Percentiles rank a stretch among this genome's conserved stretches.
These are phyloP conservation scores for Chalciporus chontae DNA, from an alignment of 768 basidiomycete species.

Conservation along the genomic window DNA sequence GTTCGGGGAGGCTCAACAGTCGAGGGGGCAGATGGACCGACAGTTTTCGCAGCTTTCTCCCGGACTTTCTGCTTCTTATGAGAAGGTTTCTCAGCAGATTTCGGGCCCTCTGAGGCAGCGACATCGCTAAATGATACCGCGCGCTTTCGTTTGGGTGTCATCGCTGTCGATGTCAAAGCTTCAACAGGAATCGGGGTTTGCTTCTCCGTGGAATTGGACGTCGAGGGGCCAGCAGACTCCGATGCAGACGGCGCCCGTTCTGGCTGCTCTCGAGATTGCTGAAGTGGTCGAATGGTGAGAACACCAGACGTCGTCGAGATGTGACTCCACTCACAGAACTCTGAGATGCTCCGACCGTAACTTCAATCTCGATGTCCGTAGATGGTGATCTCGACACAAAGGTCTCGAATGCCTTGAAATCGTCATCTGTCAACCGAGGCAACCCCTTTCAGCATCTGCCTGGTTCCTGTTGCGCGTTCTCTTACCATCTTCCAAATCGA, in stretches of 20 bases:
- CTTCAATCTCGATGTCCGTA: constrained; percentile 38
- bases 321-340: background rate
- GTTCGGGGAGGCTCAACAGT: background rate
- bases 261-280: background rate
- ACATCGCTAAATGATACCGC: constrained; percentile 15
- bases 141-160: constrained; percentile 23
- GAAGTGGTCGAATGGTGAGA: background rate
- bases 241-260: too few relatives aligned
- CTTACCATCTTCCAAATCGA: constrained; percentile 78
- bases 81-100: background rate
- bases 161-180: background rate
- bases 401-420: constrained; percentile 69
- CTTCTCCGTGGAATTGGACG: too few relatives aligned
- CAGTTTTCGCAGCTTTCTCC: background rate
- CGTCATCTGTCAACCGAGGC: constrained; percentile 51
- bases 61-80: constrained; percentile 9
- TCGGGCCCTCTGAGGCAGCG: background rate
- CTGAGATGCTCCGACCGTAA: constrained; percentile 19
- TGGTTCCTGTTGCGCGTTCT: background rate
- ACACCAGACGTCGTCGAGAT: background rate
- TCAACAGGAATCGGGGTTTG: too few relatives aligned
- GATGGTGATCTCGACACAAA: constrained; percentile 36
- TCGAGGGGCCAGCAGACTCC: too few relatives aligned
- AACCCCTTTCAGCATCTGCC: background rate
- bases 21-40: background rate